Percentiles rank a stretch among this genome's conserved stretches.
Conservation (phyloP, 352 stramenopile species). For the Saprolegnia diclina region DNA sequence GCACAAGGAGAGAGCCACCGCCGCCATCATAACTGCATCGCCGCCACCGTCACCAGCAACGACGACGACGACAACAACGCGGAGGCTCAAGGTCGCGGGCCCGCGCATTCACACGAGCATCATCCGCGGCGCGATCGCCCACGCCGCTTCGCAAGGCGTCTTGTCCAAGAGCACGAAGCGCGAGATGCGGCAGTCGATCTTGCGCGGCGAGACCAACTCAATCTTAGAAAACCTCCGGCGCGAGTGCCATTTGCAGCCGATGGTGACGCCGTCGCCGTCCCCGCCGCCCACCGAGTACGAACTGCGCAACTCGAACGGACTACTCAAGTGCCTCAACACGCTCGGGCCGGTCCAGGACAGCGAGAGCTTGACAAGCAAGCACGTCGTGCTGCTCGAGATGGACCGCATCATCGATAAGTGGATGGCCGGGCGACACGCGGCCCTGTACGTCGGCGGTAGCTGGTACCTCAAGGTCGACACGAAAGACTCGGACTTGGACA, state of each 20-base stretch:
- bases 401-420: constrained; percentile 65
- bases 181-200: constrained; percentile 22
- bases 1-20: neutral
- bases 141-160: constrained; percentile 21
- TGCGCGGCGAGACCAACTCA: constrained; percentile 17
- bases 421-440: constrained; percentile 49
- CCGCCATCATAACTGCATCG: neutral
- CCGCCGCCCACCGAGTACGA: constrained; percentile 64
- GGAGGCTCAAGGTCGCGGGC: constrained; percentile 6
- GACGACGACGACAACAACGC: neutral
- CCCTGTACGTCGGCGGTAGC: constrained; percentile 65
- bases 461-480: constrained; percentile 78
- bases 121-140: constrained; percentile 22
- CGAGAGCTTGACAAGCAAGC: constrained; percentile 61
- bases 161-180: constrained; percentile 24
- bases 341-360: constrained; percentile 49
- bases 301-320: constrained; percentile 64
- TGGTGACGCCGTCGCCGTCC: constrained; percentile 5
- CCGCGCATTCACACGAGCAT: constrained; percentile 14
- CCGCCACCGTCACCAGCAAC: neutral
- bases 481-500: constrained; percentile 69
- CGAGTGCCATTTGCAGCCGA: constrained; percentile 22
- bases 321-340: constrained; percentile 76
- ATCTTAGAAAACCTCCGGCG: constrained; percentile 13
- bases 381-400: constrained; percentile 72